phyloP scores from a whole-genome alignment of 208 protist genomes.

The Phytomonas francai region DNA sequence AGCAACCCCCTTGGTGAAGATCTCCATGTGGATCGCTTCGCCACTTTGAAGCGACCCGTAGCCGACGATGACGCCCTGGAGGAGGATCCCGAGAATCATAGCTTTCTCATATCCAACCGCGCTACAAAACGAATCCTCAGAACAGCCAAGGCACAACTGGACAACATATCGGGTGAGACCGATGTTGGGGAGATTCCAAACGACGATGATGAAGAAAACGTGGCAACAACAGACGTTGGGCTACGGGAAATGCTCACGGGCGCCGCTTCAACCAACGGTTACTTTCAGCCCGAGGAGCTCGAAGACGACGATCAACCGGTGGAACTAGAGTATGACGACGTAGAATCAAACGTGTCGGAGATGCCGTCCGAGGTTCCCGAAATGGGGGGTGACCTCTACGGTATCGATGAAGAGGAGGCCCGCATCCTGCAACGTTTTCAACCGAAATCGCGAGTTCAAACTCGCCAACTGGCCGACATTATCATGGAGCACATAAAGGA shows the following conservation, averaged over 20 bases:
- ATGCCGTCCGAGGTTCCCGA: slow-evolving; percentile 65
- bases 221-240: slow-evolving; percentile 8
- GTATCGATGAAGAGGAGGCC: slow-evolving; percentile 86
- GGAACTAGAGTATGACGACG: slow-evolving; percentile 71
- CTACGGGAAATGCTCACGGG: slow-evolving; percentile 13
- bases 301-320: slow-evolving; percentile 47
- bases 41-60: slow-evolving; percentile 31
- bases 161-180: slow-evolving; percentile 18
- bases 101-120: slow-evolving; percentile 67
- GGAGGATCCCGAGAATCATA: slow-evolving; percentile 21
- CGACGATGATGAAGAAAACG: slow-evolving; percentile 24
- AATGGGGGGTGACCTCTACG: slow-evolving; percentile 56
- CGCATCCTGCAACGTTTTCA: slow-evolving; percentile 84
- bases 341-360: slow-evolving; percentile 78
- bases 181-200: slow-evolving; percentile 10
- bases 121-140: slow-evolving; percentile 71
- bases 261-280: slow-evolving; percentile 10
- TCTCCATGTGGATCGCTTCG: slow-evolving; percentile 74
- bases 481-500: slow-evolving; percentile 90
- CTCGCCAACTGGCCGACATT: slow-evolving; percentile 85
- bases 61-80: slow-evolving; percentile 6
- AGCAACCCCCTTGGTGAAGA: slow-evolving; percentile 79
- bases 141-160: slow-evolving; percentile 64
- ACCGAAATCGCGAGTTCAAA: slow-evolving; percentile 76
- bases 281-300: slow-evolving; percentile 13